Percentiles rank a stretch among this genome's conserved stretches.
Evolutionary conservation across 495 filamentous ascomycete species (phyloP).

Genomic region (Massariosphaeria phaeospora): DNA sequence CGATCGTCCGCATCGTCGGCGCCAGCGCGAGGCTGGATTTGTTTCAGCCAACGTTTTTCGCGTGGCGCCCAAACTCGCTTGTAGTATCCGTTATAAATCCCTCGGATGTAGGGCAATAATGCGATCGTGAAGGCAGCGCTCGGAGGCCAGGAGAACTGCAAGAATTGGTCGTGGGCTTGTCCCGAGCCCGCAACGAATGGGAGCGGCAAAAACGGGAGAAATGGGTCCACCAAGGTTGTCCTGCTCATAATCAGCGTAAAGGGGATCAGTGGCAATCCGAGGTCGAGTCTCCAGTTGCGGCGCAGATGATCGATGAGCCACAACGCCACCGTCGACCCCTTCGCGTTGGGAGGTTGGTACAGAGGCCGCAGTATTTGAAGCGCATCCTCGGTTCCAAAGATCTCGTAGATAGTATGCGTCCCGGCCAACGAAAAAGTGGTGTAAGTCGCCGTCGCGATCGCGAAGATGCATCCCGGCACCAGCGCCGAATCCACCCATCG

Average conservation of each 20-base stretch:
- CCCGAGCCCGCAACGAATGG: slow-evolving; percentile 53
- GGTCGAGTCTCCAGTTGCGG: slow-evolving; percentile 38
- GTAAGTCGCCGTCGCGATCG: slow-evolving; percentile 32
- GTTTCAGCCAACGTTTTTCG: slow-evolving; percentile 61
- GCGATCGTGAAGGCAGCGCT: slow-evolving; percentile 66
- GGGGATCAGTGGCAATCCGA: slow-evolving; percentile 61
- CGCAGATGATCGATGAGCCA: slow-evolving; percentile 23
- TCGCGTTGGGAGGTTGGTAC: background rate
- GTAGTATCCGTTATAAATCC: slow-evolving; percentile 62
- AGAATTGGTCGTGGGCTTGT: slow-evolving; percentile 43
- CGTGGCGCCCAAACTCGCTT: slow-evolving; percentile 56
- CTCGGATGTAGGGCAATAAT: slow-evolving; percentile 61
- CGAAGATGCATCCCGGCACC: slow-evolving; percentile 46
- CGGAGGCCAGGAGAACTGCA: slow-evolving; percentile 63
- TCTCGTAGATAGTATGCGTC: slow-evolving; percentile 53
- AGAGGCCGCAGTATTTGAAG: slow-evolving; percentile 44
- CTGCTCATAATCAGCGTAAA: slow-evolving; percentile 56
- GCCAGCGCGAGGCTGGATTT: slow-evolving; percentile 58
- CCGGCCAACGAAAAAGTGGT: slow-evolving; percentile 57
- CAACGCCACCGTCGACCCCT: background rate
- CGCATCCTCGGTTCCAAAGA: slow-evolving; percentile 61
- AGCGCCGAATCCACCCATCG: slow-evolving; percentile 52
- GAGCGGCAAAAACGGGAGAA: slow-evolving; percentile 59
- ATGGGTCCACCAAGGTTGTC: slow-evolving; percentile 53
- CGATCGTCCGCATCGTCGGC: slow-evolving; percentile 36